A percentile compares a stretch with the other conserved stretches of the same genome.
Conservation (phyloP, 31 red algal species). For the Asparagopsis taxiformis region DNA sequence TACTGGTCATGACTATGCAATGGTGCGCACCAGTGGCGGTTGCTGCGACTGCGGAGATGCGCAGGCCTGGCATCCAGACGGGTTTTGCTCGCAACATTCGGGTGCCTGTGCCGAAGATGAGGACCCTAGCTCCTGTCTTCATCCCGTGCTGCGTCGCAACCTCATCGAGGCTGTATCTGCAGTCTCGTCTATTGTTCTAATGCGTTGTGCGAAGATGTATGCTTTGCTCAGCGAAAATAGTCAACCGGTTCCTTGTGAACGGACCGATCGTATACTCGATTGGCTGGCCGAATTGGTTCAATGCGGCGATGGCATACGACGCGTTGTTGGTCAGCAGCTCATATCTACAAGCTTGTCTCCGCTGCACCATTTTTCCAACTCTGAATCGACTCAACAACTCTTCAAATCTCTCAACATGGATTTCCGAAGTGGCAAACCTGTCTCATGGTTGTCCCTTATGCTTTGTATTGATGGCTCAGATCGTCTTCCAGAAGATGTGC, state of each 20-base stretch:
- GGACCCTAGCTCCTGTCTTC: slow-evolving; percentile 34
- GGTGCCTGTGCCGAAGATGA: slow-evolving; percentile 70
- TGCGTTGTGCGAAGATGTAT: not conserved
- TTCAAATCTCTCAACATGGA: not conserved
- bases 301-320: slow-evolving; percentile 64
- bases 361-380: not conserved
- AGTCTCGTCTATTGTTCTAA: slow-evolving; percentile 13
- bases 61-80: slow-evolving; percentile 71
- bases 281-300: slow-evolving; percentile 60
- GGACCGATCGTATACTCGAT: slow-evolving; percentile 4
- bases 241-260: not conserved
- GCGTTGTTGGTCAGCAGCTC: slow-evolving; percentile 39
- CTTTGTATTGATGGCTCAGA: slow-evolving; percentile 56
- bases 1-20: slow-evolving; percentile 84
- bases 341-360: not conserved
- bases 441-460: slow-evolving; percentile 70
- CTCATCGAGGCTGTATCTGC: slow-evolving; percentile 26
- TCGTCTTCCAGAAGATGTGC: slow-evolving; percentile 13
- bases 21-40: slow-evolving; percentile 84
- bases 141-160: slow-evolving; percentile 27
- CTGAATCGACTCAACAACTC: not conserved
- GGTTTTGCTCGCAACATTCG: slow-evolving; percentile 72
- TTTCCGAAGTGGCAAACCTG: not conserved
- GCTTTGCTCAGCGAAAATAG: not conserved
- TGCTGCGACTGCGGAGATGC: slow-evolving; percentile 96